A percentile compares a stretch with the other conserved stretches of the same genome.
phyloP scores from a whole-genome alignment of 305 asterid genomes.

The Fraxinus angustifolia region DNA sequence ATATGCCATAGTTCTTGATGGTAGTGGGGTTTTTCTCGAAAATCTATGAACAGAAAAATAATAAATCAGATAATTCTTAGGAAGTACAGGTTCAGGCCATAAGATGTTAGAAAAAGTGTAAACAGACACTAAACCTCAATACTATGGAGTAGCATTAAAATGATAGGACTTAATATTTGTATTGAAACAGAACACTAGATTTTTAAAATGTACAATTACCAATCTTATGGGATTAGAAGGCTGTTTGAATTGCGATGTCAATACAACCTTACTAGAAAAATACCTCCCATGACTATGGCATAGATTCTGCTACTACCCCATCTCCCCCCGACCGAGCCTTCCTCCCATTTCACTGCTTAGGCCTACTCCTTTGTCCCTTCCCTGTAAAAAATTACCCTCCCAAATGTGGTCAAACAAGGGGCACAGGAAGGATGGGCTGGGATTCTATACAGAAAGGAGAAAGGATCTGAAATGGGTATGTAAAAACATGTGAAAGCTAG shows the following conservation, averaged over 20 bases:
- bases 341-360: neutral
- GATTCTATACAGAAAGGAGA: neutral
- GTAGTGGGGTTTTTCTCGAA: constrained; percentile 55
- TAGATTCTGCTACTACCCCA: neutral
- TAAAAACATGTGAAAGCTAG: neutral
- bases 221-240: neutral
- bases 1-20: constrained; percentile 51
- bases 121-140: neutral
- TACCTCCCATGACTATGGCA: neutral
- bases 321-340: neutral
- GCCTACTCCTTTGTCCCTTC: neutral
- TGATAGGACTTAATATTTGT: neutral
- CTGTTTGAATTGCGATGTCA: neutral
- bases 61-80: neutral
- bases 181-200: neutral
- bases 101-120: neutral
- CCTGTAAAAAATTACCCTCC: neutral
- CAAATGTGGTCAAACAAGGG: neutral
- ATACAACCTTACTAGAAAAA: neutral
- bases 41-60: constrained; percentile 24
- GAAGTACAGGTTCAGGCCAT: neutral
- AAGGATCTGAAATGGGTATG: neutral
- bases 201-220: neutral
- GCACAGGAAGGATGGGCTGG: neutral
- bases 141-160: neutral